These are phyloP conservation scores for Malassezia arunalokei DNA, from an alignment of 1,284 basidiomycete species.

Conservation along the genomic window DNA sequence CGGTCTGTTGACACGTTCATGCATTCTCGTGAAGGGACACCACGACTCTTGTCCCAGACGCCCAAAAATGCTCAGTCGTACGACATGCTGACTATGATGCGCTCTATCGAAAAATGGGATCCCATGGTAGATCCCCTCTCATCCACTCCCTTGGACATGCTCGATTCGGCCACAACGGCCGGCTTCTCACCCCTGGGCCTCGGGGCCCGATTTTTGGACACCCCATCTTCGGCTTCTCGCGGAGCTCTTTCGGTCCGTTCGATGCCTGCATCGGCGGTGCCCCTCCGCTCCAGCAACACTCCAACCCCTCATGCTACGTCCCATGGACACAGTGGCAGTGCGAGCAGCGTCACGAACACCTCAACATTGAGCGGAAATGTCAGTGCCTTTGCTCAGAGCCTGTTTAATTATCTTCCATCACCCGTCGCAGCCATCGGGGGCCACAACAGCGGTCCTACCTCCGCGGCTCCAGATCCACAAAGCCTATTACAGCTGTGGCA, in stretches of 20 bases:
- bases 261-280: neutral
- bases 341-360: neutral
- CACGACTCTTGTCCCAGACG: neutral
- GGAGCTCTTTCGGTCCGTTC: neutral
- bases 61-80: conserved; percentile 7
- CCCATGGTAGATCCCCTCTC: neutral
- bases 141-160: neutral
- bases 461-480: neutral
- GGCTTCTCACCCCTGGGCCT: neutral
- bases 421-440: neutral
- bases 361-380: conserved; percentile 7
- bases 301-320: neutral
- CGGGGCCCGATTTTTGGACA: neutral
- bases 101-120: conserved; percentile 14
- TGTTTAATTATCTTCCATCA: conserved; percentile 3
- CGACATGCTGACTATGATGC: conserved; percentile 13
- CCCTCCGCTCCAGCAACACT: neutral
- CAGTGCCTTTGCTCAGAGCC: conserved; percentile 15
- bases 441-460: neutral
- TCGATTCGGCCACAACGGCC: neutral
- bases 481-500: conserved; percentile 52
- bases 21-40: neutral
- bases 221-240: neutral
- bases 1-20: neutral
- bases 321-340: neutral